Base-by-base conservation (phyloP, 805 yeast species). In the Metschnikowia aberdeeniae region DNA sequence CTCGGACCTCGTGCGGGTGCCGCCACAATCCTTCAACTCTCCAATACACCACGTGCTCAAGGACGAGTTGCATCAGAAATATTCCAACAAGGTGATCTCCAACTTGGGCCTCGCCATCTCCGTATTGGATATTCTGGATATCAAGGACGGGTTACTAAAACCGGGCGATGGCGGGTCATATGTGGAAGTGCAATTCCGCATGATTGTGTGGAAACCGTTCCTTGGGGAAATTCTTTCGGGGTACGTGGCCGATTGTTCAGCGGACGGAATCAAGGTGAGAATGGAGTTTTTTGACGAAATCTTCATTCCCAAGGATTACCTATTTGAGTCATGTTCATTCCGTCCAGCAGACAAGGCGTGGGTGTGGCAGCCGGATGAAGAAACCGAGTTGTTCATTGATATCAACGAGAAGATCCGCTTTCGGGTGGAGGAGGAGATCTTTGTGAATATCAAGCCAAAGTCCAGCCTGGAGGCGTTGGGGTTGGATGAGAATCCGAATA, bases 91-190 rank as follows among this genome's bases (percentile, higher is more conserved):
- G 57, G 83, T 93, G 45, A 78, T 93, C 35, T 84, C 84, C 41
- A 85, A 85, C 58, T 70, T 89, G 14, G 99, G 99, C 1, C 74
- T 93, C 3, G 90, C 89, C 36, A 68, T 93, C 13, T 75, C 93
- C 1, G 75, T 92, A 13, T 92, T 92, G 82, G 99, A 93, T 61
- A 62, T 93, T 4, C 66, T 82, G 36, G 76, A 76, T n/a, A 81
- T 86, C 22, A 87, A 86, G 40, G 98, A 93, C 55, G 99, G 98
- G 4, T 73, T 87, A 52, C 72, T 93, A 48, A 85, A 82, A 56
- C 96, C 96, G 1, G 98, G 99, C 7, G 98, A 93, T 65, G 98
- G 99, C 7, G 89, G 90, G 1, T 76, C 89, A 4, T 90, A 75
- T 56, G 81, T 88, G 34, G 85, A 83, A 51, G 86, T 84, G 14